Conservation (phyloP, 345 rosid species). For the Geranium rotundifolium region DNA sequence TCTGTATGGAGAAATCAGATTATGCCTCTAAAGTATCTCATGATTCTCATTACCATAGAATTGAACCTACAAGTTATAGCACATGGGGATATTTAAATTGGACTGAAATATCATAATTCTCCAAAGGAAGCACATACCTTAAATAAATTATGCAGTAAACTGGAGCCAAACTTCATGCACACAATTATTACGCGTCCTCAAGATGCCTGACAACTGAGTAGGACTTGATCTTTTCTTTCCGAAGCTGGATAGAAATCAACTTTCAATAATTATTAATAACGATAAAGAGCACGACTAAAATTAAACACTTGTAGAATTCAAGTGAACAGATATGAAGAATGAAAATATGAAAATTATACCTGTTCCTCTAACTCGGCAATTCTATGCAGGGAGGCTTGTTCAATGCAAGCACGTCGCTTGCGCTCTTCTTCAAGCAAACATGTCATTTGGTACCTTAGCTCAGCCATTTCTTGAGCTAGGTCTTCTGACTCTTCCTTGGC, state of each 20-base stretch:
- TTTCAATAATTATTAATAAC: no score
- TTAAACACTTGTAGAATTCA: no score
- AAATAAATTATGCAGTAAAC: background rate
- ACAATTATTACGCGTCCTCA: background rate
- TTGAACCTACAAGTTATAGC: no score
- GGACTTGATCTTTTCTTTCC: background rate
- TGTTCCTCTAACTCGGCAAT: constrained; percentile 74
- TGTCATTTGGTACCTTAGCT: constrained; percentile 77
- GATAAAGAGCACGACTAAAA: no score
- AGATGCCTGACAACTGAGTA: background rate
- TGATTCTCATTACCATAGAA: no score
- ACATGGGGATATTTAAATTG: no score
- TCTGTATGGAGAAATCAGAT: no score
- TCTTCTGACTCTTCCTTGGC: constrained; percentile 93
- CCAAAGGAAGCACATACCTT: background rate
- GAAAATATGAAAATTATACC: constrained; percentile 17
- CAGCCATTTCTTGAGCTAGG: constrained; percentile 93
- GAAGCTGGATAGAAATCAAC: background rate
- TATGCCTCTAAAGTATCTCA: no score
- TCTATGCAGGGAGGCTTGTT: constrained; percentile 74
- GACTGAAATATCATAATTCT: no score
- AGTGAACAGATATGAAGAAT: no score
- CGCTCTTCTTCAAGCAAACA: constrained; percentile 81
- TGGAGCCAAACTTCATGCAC: background rate
- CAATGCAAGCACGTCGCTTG: constrained; percentile 69